These are phyloP conservation scores for Microdochium trichocladiopsis DNA, from an alignment of 2,329 filamentous ascomycete genomes.

Conservation along the genomic window DNA sequence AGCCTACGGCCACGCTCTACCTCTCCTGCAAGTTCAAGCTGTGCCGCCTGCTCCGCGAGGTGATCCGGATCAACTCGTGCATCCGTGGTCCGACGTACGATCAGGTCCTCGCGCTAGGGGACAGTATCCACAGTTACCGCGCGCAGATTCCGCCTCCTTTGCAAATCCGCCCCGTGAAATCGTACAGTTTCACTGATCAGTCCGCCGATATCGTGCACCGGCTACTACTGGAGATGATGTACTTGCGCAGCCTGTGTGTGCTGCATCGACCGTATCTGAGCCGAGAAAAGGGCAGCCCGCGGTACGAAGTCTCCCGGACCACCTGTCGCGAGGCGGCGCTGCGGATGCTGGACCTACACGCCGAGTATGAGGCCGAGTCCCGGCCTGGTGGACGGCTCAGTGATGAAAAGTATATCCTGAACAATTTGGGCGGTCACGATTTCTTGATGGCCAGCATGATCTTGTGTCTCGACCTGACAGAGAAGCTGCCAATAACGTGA, in stretches of 20 bases:
- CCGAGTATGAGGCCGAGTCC: conserved; percentile 37
- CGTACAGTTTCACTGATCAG: conserved; percentile 33
- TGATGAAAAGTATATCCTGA: conserved; percentile 45
- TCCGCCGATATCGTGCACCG: conserved; percentile 39
- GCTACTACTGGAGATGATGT: conserved; percentile 39
- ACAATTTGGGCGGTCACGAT: conserved; percentile 45
- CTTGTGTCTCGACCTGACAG: conserved; percentile 42
- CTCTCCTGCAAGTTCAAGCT: conserved; percentile 34
- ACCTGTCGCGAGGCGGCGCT: conserved; percentile 35
- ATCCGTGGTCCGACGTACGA: conserved; percentile 26
- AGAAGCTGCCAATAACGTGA: conserved; percentile 29
- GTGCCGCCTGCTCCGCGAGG: conserved; percentile 32
- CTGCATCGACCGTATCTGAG: conserved; percentile 41
- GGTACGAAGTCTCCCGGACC: conserved; percentile 29
- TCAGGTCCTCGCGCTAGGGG: conserved; percentile 30
- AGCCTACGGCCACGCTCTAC: conserved; percentile 35
- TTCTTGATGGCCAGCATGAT: conserved; percentile 55
- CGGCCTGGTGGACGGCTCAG: conserved; percentile 42
- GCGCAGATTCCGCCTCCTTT: conserved; percentile 29
- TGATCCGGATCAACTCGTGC: conserved; percentile 32
- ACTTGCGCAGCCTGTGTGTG: conserved; percentile 39
- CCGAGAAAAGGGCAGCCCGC: conserved; percentile 26
- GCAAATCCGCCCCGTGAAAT: conserved; percentile 31
- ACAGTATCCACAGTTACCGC: conserved; percentile 29
- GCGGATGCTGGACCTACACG: conserved; percentile 35